These are phyloP conservation scores for Bruguiera gymnorhiza DNA, from an alignment of 345 rosid genomes.

Conservation along the genomic window DNA sequence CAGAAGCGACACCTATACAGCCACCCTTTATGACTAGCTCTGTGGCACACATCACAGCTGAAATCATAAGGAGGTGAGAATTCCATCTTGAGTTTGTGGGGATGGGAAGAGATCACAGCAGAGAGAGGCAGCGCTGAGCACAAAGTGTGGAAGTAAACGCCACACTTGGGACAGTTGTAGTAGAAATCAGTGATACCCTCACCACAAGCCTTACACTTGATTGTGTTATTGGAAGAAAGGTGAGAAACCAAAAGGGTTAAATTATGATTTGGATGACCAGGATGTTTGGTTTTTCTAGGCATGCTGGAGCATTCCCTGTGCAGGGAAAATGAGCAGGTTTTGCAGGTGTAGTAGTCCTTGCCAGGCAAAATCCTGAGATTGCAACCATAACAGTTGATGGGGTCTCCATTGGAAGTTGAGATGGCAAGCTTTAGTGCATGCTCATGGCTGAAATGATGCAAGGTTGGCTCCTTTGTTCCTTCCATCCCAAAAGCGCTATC, in stretches of 20 bases:
- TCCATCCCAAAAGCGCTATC: not conserved
- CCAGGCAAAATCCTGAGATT: slow-evolving; percentile 26
- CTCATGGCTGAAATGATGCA: slow-evolving; percentile 47
- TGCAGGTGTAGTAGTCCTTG: slow-evolving; percentile 38
- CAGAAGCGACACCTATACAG: slow-evolving; percentile 48
- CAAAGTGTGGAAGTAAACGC: slow-evolving; percentile 36
- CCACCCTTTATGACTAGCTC: slow-evolving; percentile 39
- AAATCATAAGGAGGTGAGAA: slow-evolving; percentile 44
- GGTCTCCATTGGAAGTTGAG: not conserved
- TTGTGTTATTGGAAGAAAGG: slow-evolving; percentile 9
- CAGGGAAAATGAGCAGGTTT: slow-evolving; percentile 41
- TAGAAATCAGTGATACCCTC: slow-evolving; percentile 36
- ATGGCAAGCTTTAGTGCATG: slow-evolving; percentile 28
- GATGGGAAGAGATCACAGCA: slow-evolving; percentile 32
- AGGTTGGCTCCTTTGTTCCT: slow-evolving; percentile 1
- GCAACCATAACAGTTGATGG: slow-evolving; percentile 33
- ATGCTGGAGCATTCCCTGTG: slow-evolving; percentile 40
- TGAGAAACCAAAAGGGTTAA: slow-evolving; percentile 30
- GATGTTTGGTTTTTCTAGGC: slow-evolving; percentile 40
- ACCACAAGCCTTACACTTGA: slow-evolving; percentile 43
- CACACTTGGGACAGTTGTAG: slow-evolving; percentile 36
- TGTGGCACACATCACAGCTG: slow-evolving; percentile 43
- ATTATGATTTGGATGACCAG: slow-evolving; percentile 36
- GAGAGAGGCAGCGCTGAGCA: slow-evolving; percentile 45
- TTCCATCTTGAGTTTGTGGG: slow-evolving; percentile 46